Base-by-base conservation (phyloP, 805 yeast genomes). In the Barnettozyma populi region DNA sequence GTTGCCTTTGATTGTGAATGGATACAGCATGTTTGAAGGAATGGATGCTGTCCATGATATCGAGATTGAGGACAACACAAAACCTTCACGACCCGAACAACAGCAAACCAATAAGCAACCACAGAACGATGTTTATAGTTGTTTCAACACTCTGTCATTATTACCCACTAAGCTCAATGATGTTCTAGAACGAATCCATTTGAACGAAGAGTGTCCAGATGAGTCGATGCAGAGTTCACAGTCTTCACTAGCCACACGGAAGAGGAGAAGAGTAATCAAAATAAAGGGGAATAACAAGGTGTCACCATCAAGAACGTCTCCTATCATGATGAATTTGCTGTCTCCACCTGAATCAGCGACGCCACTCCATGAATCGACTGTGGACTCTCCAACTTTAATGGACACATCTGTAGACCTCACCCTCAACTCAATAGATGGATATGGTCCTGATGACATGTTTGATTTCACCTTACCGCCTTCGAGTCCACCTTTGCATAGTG, bases 191-290 rank as follows among this genome's bases (percentile, higher is more conserved):
- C 46, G 59, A 24, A 47, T 46, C 7, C 36, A 52, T 3, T 29
- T 59, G 32, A 36, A 18, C 34, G 35, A 41, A n/a, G 11, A n/a
- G 41, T 20, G 9, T 7, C 18, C 27, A 7, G 27, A 23, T 4
- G 41, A 20, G 21, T 23, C 41, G 18, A 21, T 20, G 16, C 24
- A 37, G 18, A 21, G 18, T 11, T 37, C 29, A 23, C n/a, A 5
- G 18, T 18, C 21, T 19, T 35, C 37, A 16, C 14, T 10, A 37
- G 14, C 8, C 25, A 21, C 29, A 9, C 25, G 27, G 20, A 57
- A 51, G 39, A 53, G 43, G 43, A 57, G 54, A 50, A 54, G 62
- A 50, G 49, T 41, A 3, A 56, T 55, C 42, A 58, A 60, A 44
- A 52, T 56, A 51, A 51, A 46, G 6, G 34, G 34, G 10, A 39